These are phyloP conservation scores for Heliamphora pulchella DNA, from an alignment of 179 eudicot genomes.

Conservation along the genomic window DNA sequence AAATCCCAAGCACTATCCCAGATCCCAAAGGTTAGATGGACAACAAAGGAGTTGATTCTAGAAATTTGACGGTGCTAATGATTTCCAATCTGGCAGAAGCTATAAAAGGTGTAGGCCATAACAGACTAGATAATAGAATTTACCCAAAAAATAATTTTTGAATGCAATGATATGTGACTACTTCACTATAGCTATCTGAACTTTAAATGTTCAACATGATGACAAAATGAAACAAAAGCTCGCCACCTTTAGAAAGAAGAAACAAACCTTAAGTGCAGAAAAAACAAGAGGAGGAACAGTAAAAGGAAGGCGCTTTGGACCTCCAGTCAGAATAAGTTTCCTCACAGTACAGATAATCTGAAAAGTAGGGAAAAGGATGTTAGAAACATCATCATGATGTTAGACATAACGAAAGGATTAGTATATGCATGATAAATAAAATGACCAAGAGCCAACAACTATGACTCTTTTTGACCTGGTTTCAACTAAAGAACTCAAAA, in stretches of 20 bases:
- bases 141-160: not conserved
- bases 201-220: constrained; percentile 11
- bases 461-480: not conserved
- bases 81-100: not conserved
- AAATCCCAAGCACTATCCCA: not conserved
- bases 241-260: constrained; percentile 8
- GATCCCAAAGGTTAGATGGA: constrained; percentile 10
- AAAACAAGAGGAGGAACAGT: constrained; percentile 86
- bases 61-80: not conserved
- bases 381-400: not conserved
- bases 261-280: constrained; percentile 72
- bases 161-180: not conserved
- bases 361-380: constrained; percentile 6
- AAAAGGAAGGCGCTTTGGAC: constrained; percentile 75
- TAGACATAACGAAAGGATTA: too few species aligned
- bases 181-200: not conserved
- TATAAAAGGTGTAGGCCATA: not conserved
- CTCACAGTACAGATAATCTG: constrained; percentile 85
- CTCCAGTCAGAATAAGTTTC: constrained; percentile 84
- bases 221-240: constrained; percentile 3
- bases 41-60: not conserved
- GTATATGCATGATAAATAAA: not conserved
- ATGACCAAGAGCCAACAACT: not conserved
- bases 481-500: not conserved
- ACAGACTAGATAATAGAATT: not conserved